Evolutionary conservation across 2,329 filamentous ascomycete species (phyloP).

Genomic region (Graphiopsis chlorocephala): DNA sequence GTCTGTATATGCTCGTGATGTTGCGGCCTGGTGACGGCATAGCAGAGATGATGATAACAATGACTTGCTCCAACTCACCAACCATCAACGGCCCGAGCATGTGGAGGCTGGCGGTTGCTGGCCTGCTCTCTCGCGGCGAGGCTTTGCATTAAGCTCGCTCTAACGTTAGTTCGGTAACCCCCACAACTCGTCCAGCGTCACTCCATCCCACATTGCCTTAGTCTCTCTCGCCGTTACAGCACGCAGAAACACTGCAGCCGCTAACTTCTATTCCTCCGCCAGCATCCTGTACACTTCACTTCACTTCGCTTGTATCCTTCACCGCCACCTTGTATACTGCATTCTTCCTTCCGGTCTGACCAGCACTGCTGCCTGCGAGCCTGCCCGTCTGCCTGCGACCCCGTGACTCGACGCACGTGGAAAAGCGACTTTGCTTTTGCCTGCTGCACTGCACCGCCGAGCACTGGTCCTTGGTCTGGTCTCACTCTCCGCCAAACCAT

Average conservation of each 20-base stretch:
- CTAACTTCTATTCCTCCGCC: not conserved
- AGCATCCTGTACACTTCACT: not conserved
- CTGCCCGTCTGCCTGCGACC: not conserved
- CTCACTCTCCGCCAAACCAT: conserved; percentile 9
- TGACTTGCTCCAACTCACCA: not conserved
- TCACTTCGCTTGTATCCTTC: conserved; percentile 4
- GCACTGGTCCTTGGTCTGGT: not conserved
- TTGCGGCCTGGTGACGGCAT: not conserved
- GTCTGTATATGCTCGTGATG: not conserved
- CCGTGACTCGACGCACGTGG: conserved; percentile 6
- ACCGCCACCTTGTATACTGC: not conserved
- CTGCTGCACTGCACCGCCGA: not conserved
- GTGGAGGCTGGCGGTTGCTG: not conserved
- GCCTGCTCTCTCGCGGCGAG: not conserved
- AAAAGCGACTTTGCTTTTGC: conserved; percentile 7
- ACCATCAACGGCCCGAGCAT: not conserved
- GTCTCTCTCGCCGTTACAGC: not conserved
- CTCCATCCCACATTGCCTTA: not conserved
- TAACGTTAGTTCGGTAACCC: not conserved
- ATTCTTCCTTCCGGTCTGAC: not conserved
- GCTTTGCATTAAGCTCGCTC: not conserved
- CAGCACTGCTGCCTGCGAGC: not conserved
- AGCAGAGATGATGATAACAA: not conserved
- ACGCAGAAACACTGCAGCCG: not conserved
- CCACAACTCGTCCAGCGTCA: not conserved